These are phyloP conservation scores for Craspedostauros australis DNA, from an alignment of 108 stramenopile species.

Conservation along the genomic window DNA sequence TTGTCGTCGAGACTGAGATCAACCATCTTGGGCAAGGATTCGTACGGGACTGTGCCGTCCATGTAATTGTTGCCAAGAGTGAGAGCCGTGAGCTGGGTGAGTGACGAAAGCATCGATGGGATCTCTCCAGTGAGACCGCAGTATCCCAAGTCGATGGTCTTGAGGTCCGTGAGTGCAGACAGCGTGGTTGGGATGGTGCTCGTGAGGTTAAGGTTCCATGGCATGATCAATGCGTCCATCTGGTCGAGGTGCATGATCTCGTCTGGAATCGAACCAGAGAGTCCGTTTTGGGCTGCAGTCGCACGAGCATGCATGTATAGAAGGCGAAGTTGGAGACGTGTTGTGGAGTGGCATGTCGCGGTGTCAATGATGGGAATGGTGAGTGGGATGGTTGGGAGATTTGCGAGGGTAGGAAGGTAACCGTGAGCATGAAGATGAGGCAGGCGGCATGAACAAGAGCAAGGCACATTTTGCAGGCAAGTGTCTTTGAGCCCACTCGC, in stretches of 20 bases:
- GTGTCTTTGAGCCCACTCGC: no score
- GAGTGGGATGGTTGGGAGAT: no score
- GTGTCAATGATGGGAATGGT: no score
- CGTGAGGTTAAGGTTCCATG: conserved; percentile 3
- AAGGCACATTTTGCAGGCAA: no score
- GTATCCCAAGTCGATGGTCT: conserved; percentile 10
- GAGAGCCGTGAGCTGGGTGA: conserved; percentile 4
- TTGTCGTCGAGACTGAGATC: conserved; percentile 19
- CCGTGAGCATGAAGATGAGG: no score
- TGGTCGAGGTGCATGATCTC: conserved; percentile 11
- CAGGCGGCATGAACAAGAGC: no score
- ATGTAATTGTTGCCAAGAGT: conserved; percentile 10
- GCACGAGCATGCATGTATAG: no score
- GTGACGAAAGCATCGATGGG: conserved; percentile 9
- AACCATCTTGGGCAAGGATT: conserved; percentile 6
- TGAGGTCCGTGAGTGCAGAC: neutral
- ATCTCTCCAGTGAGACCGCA: conserved; percentile 11
- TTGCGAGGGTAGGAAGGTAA: no score
- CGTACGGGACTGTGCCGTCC: conserved; percentile 10
- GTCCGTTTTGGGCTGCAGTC: conserved; percentile 11
- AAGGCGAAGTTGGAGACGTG: no score
- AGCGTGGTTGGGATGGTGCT: neutral
- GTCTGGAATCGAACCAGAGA: conserved; percentile 6
- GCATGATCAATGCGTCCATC: conserved; percentile 1
- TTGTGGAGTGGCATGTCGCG: no score